Evolutionary conservation across 768 basidiomycete genomes (phyloP).

Genomic region (Hericium rajendrae): DNA sequence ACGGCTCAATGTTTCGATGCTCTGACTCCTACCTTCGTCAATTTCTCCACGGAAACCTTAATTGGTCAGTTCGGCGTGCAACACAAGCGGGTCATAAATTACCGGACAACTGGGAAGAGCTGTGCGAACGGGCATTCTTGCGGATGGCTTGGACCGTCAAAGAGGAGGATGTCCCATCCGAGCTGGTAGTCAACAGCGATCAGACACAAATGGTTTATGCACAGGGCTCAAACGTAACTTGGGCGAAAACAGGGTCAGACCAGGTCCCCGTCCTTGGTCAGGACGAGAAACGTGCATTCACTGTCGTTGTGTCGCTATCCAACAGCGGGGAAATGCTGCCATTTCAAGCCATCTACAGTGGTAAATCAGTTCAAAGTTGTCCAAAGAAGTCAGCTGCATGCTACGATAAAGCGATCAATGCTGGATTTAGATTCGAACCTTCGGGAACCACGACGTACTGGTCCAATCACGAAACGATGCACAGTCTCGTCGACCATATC

Average conservation of each 20-base stretch:
- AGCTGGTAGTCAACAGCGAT: conserved; percentile 26
- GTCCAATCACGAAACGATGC: conserved; percentile 21
- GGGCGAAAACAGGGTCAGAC: conserved; percentile 19
- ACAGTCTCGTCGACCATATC: conserved; percentile 20
- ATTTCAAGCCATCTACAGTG: conserved; percentile 28
- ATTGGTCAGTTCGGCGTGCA: conserved; percentile 19
- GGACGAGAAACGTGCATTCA: conserved; percentile 37
- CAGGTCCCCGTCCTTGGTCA: conserved; percentile 26
- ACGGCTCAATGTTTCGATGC: conserved; percentile 21
- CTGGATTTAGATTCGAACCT: conserved; percentile 17
- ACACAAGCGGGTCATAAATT: conserved; percentile 28
- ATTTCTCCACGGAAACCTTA: conserved; percentile 15
- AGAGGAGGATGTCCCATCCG: conserved; percentile 19
- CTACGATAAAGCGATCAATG: conserved; percentile 16
- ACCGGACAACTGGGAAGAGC: conserved; percentile 21
- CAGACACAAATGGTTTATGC: conserved; percentile 25
- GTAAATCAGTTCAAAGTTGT: conserved; percentile 17
- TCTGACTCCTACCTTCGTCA: conserved; percentile 20
- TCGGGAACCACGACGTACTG: conserved; percentile 22
- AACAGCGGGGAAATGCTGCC: conserved; percentile 24
- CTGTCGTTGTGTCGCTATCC: conserved; percentile 25
- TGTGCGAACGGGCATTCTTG: conserved; percentile 12
- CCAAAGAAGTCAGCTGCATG: conserved; percentile 11
- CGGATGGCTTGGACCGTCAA: conserved; percentile 19
- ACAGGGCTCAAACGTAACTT: conserved; percentile 22